Percentiles rank a stretch among this genome's conserved stretches.
Conservation (phyloP, 495 filamentous ascomycete genomes). For the Rhypophila decipiens region DNA sequence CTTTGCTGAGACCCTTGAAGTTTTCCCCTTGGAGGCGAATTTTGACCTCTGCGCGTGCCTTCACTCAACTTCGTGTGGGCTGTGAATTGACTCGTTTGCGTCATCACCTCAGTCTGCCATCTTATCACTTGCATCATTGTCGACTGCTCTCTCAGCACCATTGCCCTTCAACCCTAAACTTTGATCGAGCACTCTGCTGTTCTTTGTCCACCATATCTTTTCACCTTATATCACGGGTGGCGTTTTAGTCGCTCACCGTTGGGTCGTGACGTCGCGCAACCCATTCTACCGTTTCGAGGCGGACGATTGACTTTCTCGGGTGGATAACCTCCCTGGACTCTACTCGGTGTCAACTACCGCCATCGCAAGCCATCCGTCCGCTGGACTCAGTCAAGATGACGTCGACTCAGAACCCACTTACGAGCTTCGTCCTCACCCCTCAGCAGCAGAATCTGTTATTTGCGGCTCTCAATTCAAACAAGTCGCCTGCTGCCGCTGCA, state of each 20-base stretch:
- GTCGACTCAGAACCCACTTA: constrained; percentile 34
- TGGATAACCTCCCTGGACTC: background rate
- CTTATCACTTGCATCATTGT: no score
- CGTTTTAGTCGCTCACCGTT: no score
- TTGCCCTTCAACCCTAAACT: background rate
- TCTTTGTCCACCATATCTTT: constrained; percentile 6
- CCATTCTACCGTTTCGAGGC: background rate
- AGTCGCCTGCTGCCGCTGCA: constrained; percentile 20
- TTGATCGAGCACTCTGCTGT: no score
- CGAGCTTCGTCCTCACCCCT: constrained; percentile 58
- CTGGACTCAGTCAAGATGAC: constrained; percentile 38
- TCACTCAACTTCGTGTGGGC: background rate
- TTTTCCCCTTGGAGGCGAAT: constrained; percentile 1
- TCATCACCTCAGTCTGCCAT: background rate
- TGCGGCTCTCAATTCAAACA: constrained; percentile 80
- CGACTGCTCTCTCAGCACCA: no score
- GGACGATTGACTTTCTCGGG: background rate
- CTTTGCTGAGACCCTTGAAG: no score
- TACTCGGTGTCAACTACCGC: background rate
- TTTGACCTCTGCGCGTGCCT: constrained; percentile 1
- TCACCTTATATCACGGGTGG: no score
- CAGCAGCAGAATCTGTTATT: constrained; percentile 84
- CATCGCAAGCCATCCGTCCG: background rate
- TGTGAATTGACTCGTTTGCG: background rate
- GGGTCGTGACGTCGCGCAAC: background rate